Base-by-base conservation (phyloP, 2,329 filamentous ascomycete genomes). In the Hortaea sp. region DNA sequence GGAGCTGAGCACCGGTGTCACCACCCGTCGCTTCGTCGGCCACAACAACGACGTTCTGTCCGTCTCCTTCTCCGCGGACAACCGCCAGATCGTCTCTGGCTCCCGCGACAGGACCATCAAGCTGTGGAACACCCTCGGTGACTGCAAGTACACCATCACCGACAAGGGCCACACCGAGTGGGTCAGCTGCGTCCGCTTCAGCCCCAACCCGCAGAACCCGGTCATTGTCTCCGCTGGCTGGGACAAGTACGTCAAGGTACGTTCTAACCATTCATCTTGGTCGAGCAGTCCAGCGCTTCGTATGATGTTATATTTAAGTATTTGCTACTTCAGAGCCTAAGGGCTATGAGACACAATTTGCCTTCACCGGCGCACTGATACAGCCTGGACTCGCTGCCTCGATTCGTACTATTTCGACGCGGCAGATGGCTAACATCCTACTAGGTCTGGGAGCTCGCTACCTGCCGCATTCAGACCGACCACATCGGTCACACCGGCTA, bases 311-410 rank as follows among this genome's bases (percentile, higher is more conserved):
- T 73, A 71, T 48, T 53, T 76, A 88, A 88, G 89, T 97, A 97
- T 97, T 97, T 97, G 92, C 92, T 97, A 97, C 92, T 98, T 97
- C 90, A 95, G 92, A 98, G 88, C 88, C 81, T 75, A 72, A 71
- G 70, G 80, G 89, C 88, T 72, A 95, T 97, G 92, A 98, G 90
- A 98, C 87, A 82, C 94, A 77, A 49, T 55, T 58, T 57, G 60
- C 75, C 79, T 81, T 85, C 85, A 90, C 88, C 85, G 76, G 78
- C 79, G 80, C 79, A 77, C 88, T 94, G 87, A 94, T 81, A 68
- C 5, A 29, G 20, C 46, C 42, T 44, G 43, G 55, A 31, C 7
- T 46, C 27, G 1, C 32, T 35, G 7, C 32, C 32, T 35, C n/a
- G 32, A 9, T 35, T 9, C 32, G 4, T n/a, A 27, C 40, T 39